Base-by-base conservation (phyloP, 2,329 filamentous ascomycete genomes). In the Trichoderma sp. region DNA sequence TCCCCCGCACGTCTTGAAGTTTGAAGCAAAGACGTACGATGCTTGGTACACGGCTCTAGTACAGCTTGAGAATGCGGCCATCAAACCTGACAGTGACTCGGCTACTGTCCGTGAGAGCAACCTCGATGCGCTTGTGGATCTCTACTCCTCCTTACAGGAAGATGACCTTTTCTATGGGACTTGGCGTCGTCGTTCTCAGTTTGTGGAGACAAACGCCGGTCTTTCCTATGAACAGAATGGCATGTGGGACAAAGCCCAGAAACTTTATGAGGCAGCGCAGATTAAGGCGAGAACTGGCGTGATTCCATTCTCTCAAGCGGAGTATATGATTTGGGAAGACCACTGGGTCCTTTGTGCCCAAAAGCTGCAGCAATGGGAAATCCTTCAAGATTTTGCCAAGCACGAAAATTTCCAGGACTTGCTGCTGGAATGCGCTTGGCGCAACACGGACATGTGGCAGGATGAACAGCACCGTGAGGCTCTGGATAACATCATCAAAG, bases 311-410 rank as follows among this genome's bases (percentile, higher is more conserved):
- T 97, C 95, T 0, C 92, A 96, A 75, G 94, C 91, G 37, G 96
- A 99, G 80, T 99, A 99, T 81, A 97, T 97, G 88, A 87, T 99
- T 1, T 99, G 96, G 96, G 96, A 99, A 81, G 96, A 99, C 77
- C 96, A 99, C 75, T 99, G 96, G 96, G 91, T 99, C 53, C 87
- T 97, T 61, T 99, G 96, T 79, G 96, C 95, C 0, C 94, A 98
- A 81, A 99, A 99, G 81, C 85, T 99, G 57, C 96, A 99, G 79
- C 96, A 99, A 77, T 99, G 96, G 96, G 96, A 99, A 75, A 95
- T 99, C 68, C 81, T 99, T 40, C 93, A 94, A 71, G 96, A 99
- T 75, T 98, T 98, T 76, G 94, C 96, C 4, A 99, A 99, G 81
- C 96, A 99, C 76, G 96, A 99, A 78, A 99, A 99, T 77, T 92